Percentiles rank a stretch among this genome's conserved stretches.
Conservation (phyloP, 495 filamentous ascomycete species). For the Neurospora sp. region DNA sequence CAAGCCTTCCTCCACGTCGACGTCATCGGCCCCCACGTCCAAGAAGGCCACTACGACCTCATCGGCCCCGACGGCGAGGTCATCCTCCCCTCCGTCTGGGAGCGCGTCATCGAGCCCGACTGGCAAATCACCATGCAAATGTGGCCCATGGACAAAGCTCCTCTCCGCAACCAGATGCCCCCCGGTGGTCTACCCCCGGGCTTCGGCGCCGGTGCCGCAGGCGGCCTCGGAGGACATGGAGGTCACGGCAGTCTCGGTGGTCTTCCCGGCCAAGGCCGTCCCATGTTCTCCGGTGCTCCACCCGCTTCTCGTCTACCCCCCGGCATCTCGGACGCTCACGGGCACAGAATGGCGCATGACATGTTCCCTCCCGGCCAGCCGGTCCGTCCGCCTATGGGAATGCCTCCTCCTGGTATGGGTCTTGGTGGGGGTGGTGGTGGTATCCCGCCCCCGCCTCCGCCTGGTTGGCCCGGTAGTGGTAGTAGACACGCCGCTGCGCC, state of each 20-base stretch:
- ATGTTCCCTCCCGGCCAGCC: not conserved
- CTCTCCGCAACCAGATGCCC: slow-evolving; percentile 8
- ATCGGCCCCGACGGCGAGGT: slow-evolving; percentile 78
- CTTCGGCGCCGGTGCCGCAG: not conserved
- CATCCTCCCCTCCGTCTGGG: slow-evolving; percentile 80
- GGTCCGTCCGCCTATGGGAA: not conserved
- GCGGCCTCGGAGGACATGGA: not conserved
- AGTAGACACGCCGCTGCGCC: not conserved
- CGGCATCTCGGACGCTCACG: not conserved
- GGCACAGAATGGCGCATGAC: not conserved
- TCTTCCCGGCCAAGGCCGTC: not conserved
- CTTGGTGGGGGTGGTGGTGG: not conserved
- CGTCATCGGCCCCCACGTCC: slow-evolving; percentile 70
- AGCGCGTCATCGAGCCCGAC: slow-evolving; percentile 74
- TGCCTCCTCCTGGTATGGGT: not conserved
- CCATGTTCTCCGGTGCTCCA: not conserved
- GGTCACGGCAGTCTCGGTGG: not conserved
- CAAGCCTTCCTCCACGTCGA: slow-evolving; percentile 84
- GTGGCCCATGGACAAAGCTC: slow-evolving; percentile 70
- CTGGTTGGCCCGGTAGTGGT: not conserved
- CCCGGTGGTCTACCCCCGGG: slow-evolving; percentile 8
- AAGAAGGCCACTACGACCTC: slow-evolving; percentile 76
- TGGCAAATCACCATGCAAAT: slow-evolving; percentile 93
- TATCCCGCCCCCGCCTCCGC: not conserved
- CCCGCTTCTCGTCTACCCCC: not conserved